A percentile compares a stretch with the other conserved stretches of the same genome.
Evolutionary conservation across 257 asterid genomes (phyloP).

Genomic region (Petrea volubilis): DNA sequence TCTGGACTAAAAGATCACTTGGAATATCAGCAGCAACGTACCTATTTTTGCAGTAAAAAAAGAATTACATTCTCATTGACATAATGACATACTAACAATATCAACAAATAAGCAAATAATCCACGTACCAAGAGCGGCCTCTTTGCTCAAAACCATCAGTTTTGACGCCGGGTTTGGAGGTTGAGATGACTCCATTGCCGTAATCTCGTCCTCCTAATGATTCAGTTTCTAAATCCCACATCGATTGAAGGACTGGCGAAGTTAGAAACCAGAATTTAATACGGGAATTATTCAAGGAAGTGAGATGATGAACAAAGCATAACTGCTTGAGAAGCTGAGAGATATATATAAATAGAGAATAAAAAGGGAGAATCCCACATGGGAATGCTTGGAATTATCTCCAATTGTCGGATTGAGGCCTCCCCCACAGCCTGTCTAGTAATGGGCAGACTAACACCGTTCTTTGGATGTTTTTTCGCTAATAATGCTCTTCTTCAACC

Average conservation of each 20-base stretch:
- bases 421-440: constrained; percentile 75
- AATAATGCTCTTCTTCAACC: constrained; percentile 12
- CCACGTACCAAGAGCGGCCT: constrained; percentile 82
- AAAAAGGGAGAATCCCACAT: constrained; percentile 59
- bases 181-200: constrained; percentile 59
- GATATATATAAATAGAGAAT: constrained; percentile 10
- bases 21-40: constrained; percentile 86
- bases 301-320: constrained; percentile 13
- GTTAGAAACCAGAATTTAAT: no score
- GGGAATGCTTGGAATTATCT: constrained; percentile 72
- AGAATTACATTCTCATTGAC: no score
- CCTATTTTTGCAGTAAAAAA: constrained; percentile 41
- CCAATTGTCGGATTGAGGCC: constrained; percentile 55
- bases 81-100: background rate
- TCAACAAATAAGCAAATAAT: background rate
- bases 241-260: constrained; percentile 23
- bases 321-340: constrained; percentile 20
- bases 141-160: constrained; percentile 86
- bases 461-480: constrained; percentile 39
- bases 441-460: constrained; percentile 63
- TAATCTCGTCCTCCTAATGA: constrained; percentile 57
- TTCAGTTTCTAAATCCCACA: constrained; percentile 93
- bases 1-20: constrained; percentile 78
- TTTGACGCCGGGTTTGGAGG: constrained; percentile 56
- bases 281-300: constrained; percentile 13